Conservation (phyloP, 352 stramenopile species). For the Globisporangium acanthophoron region DNA sequence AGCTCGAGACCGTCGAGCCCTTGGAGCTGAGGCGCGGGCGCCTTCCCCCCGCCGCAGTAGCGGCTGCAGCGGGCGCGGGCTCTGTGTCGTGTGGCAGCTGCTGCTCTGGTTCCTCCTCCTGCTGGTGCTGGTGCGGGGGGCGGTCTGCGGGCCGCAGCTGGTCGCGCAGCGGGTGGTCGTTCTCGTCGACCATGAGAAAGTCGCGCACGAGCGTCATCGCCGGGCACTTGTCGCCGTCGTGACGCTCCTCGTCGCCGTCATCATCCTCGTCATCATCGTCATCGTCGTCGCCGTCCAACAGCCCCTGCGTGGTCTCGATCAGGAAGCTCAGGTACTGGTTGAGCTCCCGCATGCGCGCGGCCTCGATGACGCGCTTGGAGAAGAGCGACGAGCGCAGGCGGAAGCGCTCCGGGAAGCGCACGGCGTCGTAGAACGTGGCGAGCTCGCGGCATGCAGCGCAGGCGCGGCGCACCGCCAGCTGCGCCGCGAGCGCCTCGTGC, state of each 20-base stretch:
- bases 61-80: not conserved
- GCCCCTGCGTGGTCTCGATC: constrained; percentile 57
- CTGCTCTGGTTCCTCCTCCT: not conserved
- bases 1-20: constrained; percentile 36
- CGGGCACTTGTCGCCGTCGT: constrained; percentile 19
- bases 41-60: constrained; percentile 8
- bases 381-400: constrained; percentile 42
- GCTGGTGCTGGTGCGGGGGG: not conserved
- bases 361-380: constrained; percentile 50
- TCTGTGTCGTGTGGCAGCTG: constrained; percentile 1
- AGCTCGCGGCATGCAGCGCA: constrained; percentile 54
- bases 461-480: constrained; percentile 16
- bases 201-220: constrained; percentile 46
- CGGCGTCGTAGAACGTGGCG: constrained; percentile 25
- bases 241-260: constrained; percentile 5
- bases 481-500: constrained; percentile 28
- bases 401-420: constrained; percentile 55
- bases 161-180: constrained; percentile 13
- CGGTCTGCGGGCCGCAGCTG: not conserved
- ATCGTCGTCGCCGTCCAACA: constrained; percentile 50
- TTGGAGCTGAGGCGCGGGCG: constrained; percentile 22
- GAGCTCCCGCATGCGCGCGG: constrained; percentile 50
- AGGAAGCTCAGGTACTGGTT: constrained; percentile 61
- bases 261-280: constrained; percentile 24
- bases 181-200: constrained; percentile 63